Evolutionary conservation across 176 grass and related monocot genomes (phyloP), one percentile per base, ranked within the genome.

Genomic region (Cenchrus purpureus): DNA sequence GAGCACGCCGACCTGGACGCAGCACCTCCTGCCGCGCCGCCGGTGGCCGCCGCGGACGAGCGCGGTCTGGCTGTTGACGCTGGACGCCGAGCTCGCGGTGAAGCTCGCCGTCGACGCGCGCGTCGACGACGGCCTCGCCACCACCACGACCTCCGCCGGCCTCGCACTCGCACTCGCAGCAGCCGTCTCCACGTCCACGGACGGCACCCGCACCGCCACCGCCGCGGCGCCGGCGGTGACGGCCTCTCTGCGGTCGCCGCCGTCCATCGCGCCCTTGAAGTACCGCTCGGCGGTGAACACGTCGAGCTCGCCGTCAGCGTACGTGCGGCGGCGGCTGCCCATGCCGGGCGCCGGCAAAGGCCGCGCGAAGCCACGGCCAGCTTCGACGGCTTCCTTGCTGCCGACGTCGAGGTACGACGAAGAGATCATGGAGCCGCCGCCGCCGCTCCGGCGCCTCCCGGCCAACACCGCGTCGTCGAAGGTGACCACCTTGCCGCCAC

Each of bases 231-330:
- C 45, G 45, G 45, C 22, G 71, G 53, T 4, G 68, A 14, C 19
- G 22, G 0, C 73, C 9, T 85, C 55, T 32, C 64, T 79, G 55
- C 25, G 49, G 25, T 51, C 49, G 10, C 45, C 58, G 68, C 53
- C 45, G 52, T 95, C 88, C 49, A 91, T 83, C 15, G 66, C 48
- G 7, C 94, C 91, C 53, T 67, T 91, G 83, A 96, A 96, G 84
- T 96, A 96, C 13, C 83, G 77, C 81, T 96, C 91, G 12, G 94
- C 94, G 2, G 86, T 22, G 81, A 96, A 93, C 71, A 96, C 92
- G 68, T 91, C 91, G 49, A 96, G 92, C 88, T 96, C 94, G 50
- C 84, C 88, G 76, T 93, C 91, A 28, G 76, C 80, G 84, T 84
- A 71, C 71, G 82, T 85, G 4, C 81, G 91, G 77, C 82, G 62